Conservation (phyloP, 202 grass and related monocot genomes). For the Panicum virgatum region DNA sequence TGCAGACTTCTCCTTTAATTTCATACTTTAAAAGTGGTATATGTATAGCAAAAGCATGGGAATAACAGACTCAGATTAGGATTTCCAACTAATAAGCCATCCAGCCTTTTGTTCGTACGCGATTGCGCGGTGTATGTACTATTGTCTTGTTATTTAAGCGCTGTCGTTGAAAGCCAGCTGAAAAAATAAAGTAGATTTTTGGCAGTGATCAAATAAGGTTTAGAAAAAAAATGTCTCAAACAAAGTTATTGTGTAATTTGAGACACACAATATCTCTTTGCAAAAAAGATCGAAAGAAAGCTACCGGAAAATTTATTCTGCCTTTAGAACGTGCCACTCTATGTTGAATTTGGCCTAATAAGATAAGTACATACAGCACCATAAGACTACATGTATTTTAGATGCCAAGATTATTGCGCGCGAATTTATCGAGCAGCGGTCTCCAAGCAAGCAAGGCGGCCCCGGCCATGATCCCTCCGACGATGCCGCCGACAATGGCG, state of each 20-base stretch:
- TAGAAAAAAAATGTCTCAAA: background rate
- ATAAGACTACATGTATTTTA: background rate
- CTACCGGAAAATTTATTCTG: background rate
- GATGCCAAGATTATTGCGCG: constrained; percentile 34
- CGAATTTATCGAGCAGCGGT: constrained; percentile 30
- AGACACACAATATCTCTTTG: background rate
- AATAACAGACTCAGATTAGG: background rate
- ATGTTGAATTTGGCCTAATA: background rate
- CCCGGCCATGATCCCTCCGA: constrained; percentile 44
- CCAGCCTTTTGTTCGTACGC: background rate
- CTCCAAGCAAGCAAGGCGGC: constrained; percentile 18
- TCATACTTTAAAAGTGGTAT: background rate
- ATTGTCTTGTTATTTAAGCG: no score
- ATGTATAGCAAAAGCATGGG: background rate
- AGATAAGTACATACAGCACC: background rate
- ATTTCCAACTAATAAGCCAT: background rate
- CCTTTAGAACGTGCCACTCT: background rate
- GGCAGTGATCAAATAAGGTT: no score
- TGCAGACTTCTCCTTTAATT: background rate
- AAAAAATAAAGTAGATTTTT: no score
- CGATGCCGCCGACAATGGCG: constrained; percentile 31
- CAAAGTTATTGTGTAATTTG: background rate
- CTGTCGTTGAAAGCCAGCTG: no score
- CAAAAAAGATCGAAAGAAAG: background rate
- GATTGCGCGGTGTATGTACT: background rate